Conservation (phyloP, 495 filamentous ascomycete genomes). For the Lophiotrema nucula region DNA sequence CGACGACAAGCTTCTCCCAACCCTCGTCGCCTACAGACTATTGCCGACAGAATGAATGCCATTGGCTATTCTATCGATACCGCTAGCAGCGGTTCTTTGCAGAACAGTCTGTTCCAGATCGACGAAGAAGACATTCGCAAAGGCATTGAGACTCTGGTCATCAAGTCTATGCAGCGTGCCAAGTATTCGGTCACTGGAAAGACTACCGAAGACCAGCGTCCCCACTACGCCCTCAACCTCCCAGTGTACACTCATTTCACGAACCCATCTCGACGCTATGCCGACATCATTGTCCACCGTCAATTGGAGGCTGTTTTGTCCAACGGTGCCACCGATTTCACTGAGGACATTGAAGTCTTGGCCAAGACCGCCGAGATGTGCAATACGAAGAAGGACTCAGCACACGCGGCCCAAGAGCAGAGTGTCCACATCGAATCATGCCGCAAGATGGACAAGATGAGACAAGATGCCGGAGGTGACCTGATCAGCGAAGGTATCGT, state of each 20-base stretch:
- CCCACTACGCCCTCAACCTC: constrained; percentile 88
- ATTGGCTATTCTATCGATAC: constrained; percentile 87
- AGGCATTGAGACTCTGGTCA: constrained; percentile 93
- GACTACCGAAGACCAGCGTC: constrained; percentile 66
- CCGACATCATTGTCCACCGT: constrained; percentile 91
- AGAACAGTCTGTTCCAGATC: constrained; percentile 89
- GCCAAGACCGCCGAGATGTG: constrained; percentile 92
- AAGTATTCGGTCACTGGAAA: constrained; percentile 88
- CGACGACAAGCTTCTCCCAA: constrained; percentile 84
- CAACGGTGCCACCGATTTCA: constrained; percentile 77
- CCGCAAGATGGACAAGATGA: constrained; percentile 86
- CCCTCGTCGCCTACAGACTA: constrained; percentile 79
- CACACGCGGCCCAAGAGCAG: constrained; percentile 95
- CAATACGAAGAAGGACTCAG: constrained; percentile 99
- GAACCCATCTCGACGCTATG: constrained; percentile 89
- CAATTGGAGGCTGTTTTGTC: constrained; percentile 88
- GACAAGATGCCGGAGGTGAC: constrained; percentile 80
- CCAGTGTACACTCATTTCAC: constrained; percentile 98
- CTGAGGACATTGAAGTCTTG: constrained; percentile 81
- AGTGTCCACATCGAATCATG: constrained; percentile 98
- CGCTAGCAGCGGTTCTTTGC: constrained; percentile 82
- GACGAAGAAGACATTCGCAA: constrained; percentile 84
- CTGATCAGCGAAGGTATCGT: constrained; percentile 97
- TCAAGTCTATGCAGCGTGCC: constrained; percentile 92
- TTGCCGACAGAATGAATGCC: constrained; percentile 88